Evolutionary conservation across 768 basidiomycete genomes (phyloP), one percentile per base, ranked within the genome.

Genomic region (Kwoniella dejecticola): DNA sequence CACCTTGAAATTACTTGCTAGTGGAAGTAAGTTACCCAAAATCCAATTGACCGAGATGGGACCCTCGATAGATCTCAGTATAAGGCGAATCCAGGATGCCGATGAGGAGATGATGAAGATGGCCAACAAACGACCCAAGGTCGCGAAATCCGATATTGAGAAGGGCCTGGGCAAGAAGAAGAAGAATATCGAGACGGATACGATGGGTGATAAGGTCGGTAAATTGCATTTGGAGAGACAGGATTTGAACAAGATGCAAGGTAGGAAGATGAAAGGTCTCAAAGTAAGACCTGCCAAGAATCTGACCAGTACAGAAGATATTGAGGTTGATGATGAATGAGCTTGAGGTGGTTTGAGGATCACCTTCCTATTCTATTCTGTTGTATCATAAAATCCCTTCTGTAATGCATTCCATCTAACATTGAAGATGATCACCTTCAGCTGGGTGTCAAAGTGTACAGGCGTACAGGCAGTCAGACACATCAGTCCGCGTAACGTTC

Each of bases 161-260:
- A 86, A 84, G 76, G 91, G 92, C 0, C 74, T 91, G 10, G 91
- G 90, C 15, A 78, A 80, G 75, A 90, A 89, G 83, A 85, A 83
- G 80, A 94, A 92, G 85, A 99, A 99, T 76, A 76, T 91, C 79
- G 91, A 75, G 82, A 90, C 92, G 71, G 95, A 99, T 82, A 91
- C 90, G 79, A 96, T 98, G 95, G 96, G 96, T 58, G 91, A 99
- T 77, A 79, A 93, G 80, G 85, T 95, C 71, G 96, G 94, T 44
- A 83, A 86, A 60, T 85, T 99, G 27, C 94, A 98, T 79, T 80
- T 98, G 57, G 89, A 82, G 60, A 90, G 86, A 78, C 95, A 99
- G 82, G 91, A 98, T 80, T 77, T 99, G 70, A 80, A 79, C 67
- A 89, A 84, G 81, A 72, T 98, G 79, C 92, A 96, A 83, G 87